Evolutionary conservation across 2,329 filamentous ascomycete genomes (phyloP).

Genomic region (Aspergillus sp.): DNA sequence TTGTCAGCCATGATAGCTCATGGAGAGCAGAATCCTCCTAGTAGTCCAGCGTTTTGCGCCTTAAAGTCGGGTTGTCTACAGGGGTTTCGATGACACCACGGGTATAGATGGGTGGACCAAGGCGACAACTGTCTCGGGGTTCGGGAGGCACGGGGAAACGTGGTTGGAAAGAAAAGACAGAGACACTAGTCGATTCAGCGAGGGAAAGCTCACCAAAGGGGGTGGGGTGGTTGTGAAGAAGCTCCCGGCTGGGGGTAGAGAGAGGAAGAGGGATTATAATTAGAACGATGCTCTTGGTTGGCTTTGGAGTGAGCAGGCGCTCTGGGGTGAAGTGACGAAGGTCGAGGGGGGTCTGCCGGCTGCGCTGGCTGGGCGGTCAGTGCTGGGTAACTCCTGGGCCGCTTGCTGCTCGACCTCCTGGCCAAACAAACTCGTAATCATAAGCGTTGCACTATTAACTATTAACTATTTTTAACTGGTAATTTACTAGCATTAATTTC

Average conservation of each 20-base stretch:
- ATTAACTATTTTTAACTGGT: neutral
- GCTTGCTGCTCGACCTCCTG: neutral
- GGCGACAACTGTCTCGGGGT: slow-evolving; percentile 19
- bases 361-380: slow-evolving; percentile 19
- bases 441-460: neutral
- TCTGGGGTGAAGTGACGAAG: neutral
- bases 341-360: slow-evolving; percentile 2
- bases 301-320: slow-evolving; percentile 2
- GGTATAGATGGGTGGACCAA: slow-evolving; percentile 31
- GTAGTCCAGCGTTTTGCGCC: slow-evolving; percentile 13
- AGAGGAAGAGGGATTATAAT: slow-evolving; percentile 5
- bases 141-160: slow-evolving; percentile 1
- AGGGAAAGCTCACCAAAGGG: neutral
- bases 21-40: slow-evolving; percentile 30
- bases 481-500: neutral
- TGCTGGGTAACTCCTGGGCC: neutral
- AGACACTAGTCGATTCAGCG: slow-evolving; percentile 2
- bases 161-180: neutral
- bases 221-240: neutral
- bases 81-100: slow-evolving; percentile 25
- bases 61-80: slow-evolving; percentile 21
- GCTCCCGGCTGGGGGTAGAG: neutral
- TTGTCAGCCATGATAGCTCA: slow-evolving; percentile 35
- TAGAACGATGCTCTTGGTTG: slow-evolving; percentile 1
- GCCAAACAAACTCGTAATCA: neutral